Percentiles rank a stretch among this genome's conserved stretches.
phyloP scores from a whole-genome alignment of 495 filamentous ascomycete genomes.

The Penicillium lividum region DNA sequence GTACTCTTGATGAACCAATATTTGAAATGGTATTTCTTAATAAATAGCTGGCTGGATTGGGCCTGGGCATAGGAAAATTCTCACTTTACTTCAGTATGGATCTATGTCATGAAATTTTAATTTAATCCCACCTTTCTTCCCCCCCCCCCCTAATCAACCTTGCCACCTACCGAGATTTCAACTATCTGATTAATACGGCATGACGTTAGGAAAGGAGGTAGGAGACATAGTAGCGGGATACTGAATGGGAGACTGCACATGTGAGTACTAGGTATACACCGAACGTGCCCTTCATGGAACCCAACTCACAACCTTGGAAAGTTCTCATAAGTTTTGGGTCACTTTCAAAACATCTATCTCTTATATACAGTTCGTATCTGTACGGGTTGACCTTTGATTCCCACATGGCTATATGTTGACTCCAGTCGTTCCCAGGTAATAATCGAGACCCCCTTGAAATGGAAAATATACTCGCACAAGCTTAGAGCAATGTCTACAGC shows the following conservation, averaged over 20 bases:
- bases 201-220: too few relatives aligned
- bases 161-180: too few relatives aligned
- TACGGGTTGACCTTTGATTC: neutral
- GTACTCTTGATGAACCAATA: neutral
- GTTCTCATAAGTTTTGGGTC: too few relatives aligned
- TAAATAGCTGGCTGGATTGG: neutral
- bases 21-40: neutral
- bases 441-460: slow-evolving; percentile 38
- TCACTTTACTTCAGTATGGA: neutral
- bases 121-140: neutral
- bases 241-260: too few relatives aligned
- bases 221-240: too few relatives aligned
- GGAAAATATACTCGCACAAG: slow-evolving; percentile 28
- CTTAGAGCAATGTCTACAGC: neutral
- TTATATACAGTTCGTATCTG: neutral
- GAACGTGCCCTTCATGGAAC: too few relatives aligned
- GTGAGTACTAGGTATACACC: too few relatives aligned
- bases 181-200: too few relatives aligned
- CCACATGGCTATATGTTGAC: neutral
- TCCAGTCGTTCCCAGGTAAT: slow-evolving; percentile 27
- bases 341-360: neutral
- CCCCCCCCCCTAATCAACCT: too few relatives aligned
- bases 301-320: too few relatives aligned
- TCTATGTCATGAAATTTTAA: neutral
- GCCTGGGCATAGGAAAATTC: neutral